Conservation (phyloP, 2,329 filamentous ascomycete genomes). For the Aspergillus cejpii region DNA sequence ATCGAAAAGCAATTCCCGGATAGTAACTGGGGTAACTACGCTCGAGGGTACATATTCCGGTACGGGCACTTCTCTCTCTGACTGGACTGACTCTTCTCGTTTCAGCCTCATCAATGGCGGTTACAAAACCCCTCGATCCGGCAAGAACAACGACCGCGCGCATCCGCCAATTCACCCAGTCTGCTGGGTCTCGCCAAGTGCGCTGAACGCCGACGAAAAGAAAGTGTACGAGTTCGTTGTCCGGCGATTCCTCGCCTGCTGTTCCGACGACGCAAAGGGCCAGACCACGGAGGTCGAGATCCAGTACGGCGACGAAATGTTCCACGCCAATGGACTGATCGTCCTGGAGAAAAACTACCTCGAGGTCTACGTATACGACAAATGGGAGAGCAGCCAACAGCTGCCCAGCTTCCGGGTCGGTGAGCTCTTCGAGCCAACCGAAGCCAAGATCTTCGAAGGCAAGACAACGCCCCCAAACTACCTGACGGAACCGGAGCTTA, state of each 20-base stretch:
- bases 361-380: constrained; percentile 93
- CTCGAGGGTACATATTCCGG: constrained; percentile 49
- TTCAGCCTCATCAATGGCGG: constrained; percentile 60
- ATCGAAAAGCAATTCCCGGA: constrained; percentile 79
- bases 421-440: constrained; percentile 78
- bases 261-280: constrained; percentile 87
- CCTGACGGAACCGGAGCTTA: constrained; percentile 89
- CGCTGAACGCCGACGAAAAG: constrained; percentile 59
- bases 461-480: constrained; percentile 79
- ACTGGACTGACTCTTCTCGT: constrained; percentile 1
- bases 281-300: constrained; percentile 79
- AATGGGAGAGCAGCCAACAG: constrained; percentile 82
- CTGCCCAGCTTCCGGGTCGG: constrained; percentile 72
- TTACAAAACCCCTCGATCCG: constrained; percentile 74
- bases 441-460: constrained; percentile 85
- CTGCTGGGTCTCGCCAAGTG: constrained; percentile 62
- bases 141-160: constrained; percentile 88
- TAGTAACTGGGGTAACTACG: constrained; percentile 70
- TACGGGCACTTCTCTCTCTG: background rate
- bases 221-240: constrained; percentile 89
- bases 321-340: constrained; percentile 73
- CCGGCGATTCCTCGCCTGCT: constrained; percentile 88
- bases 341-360: constrained; percentile 89
- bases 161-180: constrained; percentile 97
- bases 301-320: constrained; percentile 72